Percentiles rank a stretch among this genome's conserved stretches.
These are phyloP conservation scores for Akebia trifoliata DNA, from an alignment of 164 flowering plant species.

Conservation along the genomic window DNA sequence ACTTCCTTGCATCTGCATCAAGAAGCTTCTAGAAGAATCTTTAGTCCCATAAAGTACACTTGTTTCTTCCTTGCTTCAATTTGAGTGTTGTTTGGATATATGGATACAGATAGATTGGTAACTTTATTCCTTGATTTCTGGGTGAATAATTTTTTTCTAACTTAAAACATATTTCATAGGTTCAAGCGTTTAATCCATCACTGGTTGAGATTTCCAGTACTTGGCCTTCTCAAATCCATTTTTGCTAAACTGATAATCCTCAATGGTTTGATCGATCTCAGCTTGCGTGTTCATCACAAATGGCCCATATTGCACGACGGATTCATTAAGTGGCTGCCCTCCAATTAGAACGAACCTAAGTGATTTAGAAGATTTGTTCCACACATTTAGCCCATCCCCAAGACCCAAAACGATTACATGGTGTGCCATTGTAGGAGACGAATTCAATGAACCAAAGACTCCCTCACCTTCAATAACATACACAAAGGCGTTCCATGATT, in stretches of 20 bases:
- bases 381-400: constrained; percentile 70
- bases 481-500: constrained; percentile 66
- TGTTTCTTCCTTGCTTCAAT: background rate
- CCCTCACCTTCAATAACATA: constrained; percentile 85
- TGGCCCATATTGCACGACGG: constrained; percentile 80
- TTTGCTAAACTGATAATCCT: constrained; percentile 50
- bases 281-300: constrained; percentile 94
- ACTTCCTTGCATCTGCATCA: background rate
- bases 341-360: constrained; percentile 67
- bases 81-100: background rate
- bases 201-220: constrained; percentile 57
- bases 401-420: constrained; percentile 59
- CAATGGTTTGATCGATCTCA: constrained; percentile 68
- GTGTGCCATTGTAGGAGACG: constrained; percentile 46
- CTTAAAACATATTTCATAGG: background rate
- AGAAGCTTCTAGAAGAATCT: constrained; percentile 15
- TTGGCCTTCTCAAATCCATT: constrained; percentile 87
- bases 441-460: constrained; percentile 39
- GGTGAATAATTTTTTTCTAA: background rate
- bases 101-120: background rate
- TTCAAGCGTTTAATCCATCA: background rate
- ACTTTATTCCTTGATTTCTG: constrained; percentile 4
- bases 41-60: background rate
- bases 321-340: constrained; percentile 79
- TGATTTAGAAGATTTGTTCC: constrained; percentile 57